Conservation (phyloP, 768 basidiomycete species). For the Lactarius sanguifluus region DNA sequence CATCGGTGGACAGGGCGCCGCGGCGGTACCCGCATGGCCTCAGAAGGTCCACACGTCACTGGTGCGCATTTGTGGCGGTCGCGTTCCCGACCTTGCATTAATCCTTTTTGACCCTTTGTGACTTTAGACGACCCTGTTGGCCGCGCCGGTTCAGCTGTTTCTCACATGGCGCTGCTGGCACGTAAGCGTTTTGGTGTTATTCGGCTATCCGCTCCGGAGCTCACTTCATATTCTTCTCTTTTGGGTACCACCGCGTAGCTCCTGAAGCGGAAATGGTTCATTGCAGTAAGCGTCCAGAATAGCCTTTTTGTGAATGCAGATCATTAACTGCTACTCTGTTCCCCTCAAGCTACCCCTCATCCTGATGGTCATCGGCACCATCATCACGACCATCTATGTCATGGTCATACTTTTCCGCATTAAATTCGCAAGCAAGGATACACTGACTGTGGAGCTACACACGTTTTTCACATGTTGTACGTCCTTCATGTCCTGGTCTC, state of each 20-base stretch:
- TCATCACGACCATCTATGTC: slow-evolving; percentile 8
- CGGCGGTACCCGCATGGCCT: slow-evolving; percentile 13
- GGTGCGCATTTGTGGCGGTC: not conserved
- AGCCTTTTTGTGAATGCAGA: not conserved
- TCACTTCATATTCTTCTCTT: not conserved
- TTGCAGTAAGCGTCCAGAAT: slow-evolving; percentile 6
- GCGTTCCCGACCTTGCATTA: not conserved
- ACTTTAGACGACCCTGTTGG: slow-evolving; percentile 31
- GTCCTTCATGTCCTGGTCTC: not conserved
- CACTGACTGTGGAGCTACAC: not conserved
- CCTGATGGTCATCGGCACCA: slow-evolving; percentile 15
- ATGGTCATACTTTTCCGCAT: slow-evolving; percentile 8
- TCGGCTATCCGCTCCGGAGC: not conserved
- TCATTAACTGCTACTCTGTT: not conserved
- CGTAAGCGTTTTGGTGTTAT: slow-evolving; percentile 21
- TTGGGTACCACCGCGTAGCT: not conserved
- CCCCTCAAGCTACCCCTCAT: slow-evolving; percentile 10
- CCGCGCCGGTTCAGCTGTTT: slow-evolving; percentile 34
- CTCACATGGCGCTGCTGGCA: slow-evolving; percentile 36
- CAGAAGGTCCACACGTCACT: slow-evolving; percentile 15
- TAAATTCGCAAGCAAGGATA: not conserved
- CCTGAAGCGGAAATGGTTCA: slow-evolving; percentile 4
- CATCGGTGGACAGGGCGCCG: not conserved
- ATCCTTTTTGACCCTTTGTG: not conserved
- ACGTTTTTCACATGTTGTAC: slow-evolving; percentile 21